phyloP scores from a whole-genome alignment of 139 green algal genomes.

The Chlorella sorokiniana region DNA sequence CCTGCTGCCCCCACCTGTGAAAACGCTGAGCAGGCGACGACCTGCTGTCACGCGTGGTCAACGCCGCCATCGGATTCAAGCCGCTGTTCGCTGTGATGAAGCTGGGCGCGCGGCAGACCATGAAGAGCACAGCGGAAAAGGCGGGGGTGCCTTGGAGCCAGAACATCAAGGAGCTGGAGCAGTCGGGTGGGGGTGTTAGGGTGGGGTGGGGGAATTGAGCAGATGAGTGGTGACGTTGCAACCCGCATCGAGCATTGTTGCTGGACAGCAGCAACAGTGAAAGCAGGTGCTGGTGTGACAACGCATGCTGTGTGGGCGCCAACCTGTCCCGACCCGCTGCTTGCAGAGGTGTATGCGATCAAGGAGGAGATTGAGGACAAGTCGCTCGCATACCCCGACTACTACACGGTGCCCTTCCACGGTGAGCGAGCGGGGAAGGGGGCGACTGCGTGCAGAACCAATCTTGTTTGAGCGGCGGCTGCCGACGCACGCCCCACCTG shows the following conservation, averaged over 20 bases:
- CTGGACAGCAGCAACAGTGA: no score
- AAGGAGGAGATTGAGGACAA: conserved; percentile 57
- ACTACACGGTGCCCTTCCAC: conserved; percentile 84
- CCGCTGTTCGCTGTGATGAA: conserved; percentile 70
- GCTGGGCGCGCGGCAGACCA: conserved; percentile 28
- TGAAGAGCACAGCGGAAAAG: conserved; percentile 63
- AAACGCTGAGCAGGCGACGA: conserved; percentile 64
- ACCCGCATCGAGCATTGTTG: not conserved
- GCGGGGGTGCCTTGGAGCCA: conserved; percentile 57
- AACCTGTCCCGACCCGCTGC: not conserved
- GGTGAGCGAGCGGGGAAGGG: not conserved
- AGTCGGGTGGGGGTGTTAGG: conserved; percentile 19
- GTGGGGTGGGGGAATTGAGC: no score
- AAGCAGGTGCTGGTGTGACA: no score
- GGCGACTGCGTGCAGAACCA: not conserved
- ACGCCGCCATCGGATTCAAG: conserved; percentile 60
- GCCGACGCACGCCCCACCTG: not conserved
- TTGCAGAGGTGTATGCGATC: conserved; percentile 36
- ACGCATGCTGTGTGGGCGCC: no score
- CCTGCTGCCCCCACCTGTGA: no score
- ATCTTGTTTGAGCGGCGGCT: not conserved
- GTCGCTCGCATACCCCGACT: conserved; percentile 63
- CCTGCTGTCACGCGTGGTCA: conserved; percentile 57
- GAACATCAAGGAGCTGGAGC: conserved; percentile 37
- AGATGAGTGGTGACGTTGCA: not conserved